A percentile compares a stretch with the other conserved stretches of the same genome.
These are phyloP conservation scores for Emergomyces orientalis DNA, from an alignment of 2,329 filamentous ascomycete genomes.

Conservation along the genomic window DNA sequence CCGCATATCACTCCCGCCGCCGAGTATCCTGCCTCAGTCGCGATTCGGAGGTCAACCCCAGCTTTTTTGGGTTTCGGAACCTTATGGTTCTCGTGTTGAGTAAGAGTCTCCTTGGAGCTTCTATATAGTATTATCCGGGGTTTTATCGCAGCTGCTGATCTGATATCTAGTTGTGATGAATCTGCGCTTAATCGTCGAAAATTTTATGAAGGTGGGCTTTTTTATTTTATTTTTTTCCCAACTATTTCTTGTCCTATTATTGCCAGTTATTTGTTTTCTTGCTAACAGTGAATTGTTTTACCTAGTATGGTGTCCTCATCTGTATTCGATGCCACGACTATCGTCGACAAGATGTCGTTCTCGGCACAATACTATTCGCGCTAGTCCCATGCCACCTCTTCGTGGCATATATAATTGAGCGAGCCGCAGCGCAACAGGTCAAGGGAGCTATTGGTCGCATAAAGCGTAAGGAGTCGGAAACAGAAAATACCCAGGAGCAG, in stretches of 20 bases:
- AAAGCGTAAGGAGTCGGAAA: conserved; percentile 46
- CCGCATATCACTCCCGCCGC: conserved; percentile 65
- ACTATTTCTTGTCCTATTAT: not conserved
- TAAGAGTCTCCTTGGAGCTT: conserved; percentile 36
- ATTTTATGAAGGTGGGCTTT: conserved; percentile 70
- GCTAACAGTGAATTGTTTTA: not conserved
- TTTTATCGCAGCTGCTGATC: not conserved
- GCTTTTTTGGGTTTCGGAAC: conserved; percentile 89
- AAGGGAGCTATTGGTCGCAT: conserved; percentile 54
- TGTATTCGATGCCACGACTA: conserved; percentile 87
- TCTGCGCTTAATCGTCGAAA: conserved; percentile 87
- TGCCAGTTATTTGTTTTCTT: not conserved
- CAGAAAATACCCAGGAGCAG: conserved; percentile 51
- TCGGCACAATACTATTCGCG: conserved; percentile 70
- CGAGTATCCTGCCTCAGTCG: conserved; percentile 77
- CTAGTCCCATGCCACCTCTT: conserved; percentile 86
- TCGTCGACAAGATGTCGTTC: conserved; percentile 62
- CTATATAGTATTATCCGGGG: not conserved
- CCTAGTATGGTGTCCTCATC: conserved; percentile 84
- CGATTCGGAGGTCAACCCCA: conserved; percentile 64
- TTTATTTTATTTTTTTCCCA: not conserved
- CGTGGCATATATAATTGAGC: conserved; percentile 81
- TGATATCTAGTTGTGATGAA: conserved; percentile 69
- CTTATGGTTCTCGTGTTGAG: conserved; percentile 88
- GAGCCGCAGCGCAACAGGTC: conserved; percentile 70